phyloP scores from a whole-genome alignment of 169 alveolate species.

The Plasmodium reichenowi region DNA sequence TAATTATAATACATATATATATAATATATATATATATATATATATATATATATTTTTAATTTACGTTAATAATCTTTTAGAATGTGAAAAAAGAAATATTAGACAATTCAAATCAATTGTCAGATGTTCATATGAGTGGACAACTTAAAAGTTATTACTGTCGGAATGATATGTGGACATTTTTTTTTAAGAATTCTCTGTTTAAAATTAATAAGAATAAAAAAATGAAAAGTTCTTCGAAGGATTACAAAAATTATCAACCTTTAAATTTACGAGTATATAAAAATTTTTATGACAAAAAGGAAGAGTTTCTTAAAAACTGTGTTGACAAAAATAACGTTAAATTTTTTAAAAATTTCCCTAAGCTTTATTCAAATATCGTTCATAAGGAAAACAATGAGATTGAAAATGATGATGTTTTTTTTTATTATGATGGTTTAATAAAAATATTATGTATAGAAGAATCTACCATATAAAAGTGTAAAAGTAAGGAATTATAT shows the following conservation, averaged over 20 bases:
- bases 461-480: not conserved
- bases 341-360: constrained; percentile 54
- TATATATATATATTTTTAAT: not conserved
- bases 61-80: not conserved
- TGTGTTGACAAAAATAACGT: constrained; percentile 70
- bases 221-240: constrained; percentile 25
- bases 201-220: constrained; percentile 68
- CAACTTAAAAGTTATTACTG: constrained; percentile 68
- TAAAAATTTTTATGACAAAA: constrained; percentile 65
- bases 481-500: no score
- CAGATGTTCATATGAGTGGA: constrained; percentile 68
- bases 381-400: constrained; percentile 51
- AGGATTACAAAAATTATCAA: constrained; percentile 62
- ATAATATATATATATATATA: not conserved
- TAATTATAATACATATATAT: no score
- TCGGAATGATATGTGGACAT: constrained; percentile 68
- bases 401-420: constrained; percentile 38
- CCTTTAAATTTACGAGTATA: constrained; percentile 65
- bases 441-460: constrained; percentile 64
- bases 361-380: constrained; percentile 32
- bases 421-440: constrained; percentile 66
- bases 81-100: constrained; percentile 66
- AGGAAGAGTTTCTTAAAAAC: constrained; percentile 42
- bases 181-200: constrained; percentile 55
- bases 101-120: constrained; percentile 47